phyloP scores from a whole-genome alignment of 768 basidiomycete species.

The Sporobolomyces phaffii region DNA sequence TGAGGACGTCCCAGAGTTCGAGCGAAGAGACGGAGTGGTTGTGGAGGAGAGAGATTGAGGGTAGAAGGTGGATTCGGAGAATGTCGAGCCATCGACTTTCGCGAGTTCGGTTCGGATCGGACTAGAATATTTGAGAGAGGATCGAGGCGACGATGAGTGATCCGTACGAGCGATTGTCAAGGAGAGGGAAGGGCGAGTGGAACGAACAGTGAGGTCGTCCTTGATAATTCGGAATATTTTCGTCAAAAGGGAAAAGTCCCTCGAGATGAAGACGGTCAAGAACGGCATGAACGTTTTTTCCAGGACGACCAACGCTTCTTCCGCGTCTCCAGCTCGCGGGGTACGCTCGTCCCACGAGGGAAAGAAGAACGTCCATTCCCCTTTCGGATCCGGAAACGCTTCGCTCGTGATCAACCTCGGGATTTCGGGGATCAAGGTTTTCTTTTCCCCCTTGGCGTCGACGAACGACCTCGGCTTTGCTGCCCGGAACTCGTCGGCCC shows the following conservation, averaged over 20 bases:
- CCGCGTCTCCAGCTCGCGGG: constrained; percentile 16
- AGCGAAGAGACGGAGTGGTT: constrained; percentile 82
- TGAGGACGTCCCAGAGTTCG: constrained; percentile 86
- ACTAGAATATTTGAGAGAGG: constrained; percentile 16
- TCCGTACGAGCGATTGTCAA: too few species aligned
- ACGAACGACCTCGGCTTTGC: neutral
- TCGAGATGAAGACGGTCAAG: constrained; percentile 1
- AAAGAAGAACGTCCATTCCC: constrained; percentile 40
- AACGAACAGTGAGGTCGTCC: constrained; percentile 19
- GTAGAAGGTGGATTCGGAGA: constrained; percentile 71
- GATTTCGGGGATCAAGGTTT: constrained; percentile 11
- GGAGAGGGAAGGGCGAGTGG: neutral
- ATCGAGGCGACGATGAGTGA: neutral
- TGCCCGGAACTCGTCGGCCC: constrained; percentile 19
- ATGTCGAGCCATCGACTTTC: constrained; percentile 63
- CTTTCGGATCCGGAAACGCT: constrained; percentile 8
- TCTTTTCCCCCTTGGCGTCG: constrained; percentile 40
- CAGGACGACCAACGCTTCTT: constrained; percentile 17
- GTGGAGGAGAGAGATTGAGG: constrained; percentile 74
- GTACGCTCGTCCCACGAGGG: constrained; percentile 34
- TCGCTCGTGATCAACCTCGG: neutral
- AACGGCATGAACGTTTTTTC: constrained; percentile 27
- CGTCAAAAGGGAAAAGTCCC: constrained; percentile 20
- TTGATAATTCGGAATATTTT: constrained; percentile 18
- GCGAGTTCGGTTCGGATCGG: constrained; percentile 13